Conservation (phyloP, 2,329 filamentous ascomycete genomes). For the Neospermospora avenae region DNA sequence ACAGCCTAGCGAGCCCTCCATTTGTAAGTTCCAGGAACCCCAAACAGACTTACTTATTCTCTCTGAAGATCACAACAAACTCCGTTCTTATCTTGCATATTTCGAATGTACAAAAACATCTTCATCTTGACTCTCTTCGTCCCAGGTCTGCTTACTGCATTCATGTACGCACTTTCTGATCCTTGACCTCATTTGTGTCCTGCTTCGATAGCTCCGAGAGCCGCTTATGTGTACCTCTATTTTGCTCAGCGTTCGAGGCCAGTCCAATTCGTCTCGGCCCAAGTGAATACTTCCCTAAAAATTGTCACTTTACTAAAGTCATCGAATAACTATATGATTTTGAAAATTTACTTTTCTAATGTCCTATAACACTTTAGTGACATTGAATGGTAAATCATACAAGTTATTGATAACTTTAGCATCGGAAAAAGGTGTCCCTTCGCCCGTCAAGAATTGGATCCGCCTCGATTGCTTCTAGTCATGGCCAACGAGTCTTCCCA, state of each 20-base stretch:
- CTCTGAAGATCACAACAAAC: not conserved
- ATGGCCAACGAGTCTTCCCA: slow-evolving; percentile 6
- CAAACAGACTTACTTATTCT: slow-evolving; percentile 1
- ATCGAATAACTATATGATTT: too few species aligned
- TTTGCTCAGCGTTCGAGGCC: not conserved
- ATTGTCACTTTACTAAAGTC: too few species aligned
- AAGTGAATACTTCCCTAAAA: too few species aligned
- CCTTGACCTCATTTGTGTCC: not conserved
- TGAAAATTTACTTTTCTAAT: too few species aligned
- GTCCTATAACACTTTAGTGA: too few species aligned
- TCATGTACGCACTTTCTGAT: slow-evolving; percentile 1
- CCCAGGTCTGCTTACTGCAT: not conserved
- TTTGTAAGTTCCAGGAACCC: slow-evolving; percentile 13
- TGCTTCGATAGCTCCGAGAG: not conserved
- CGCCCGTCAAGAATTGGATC: too few species aligned
- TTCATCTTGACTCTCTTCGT: not conserved
- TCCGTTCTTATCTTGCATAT: not conserved
- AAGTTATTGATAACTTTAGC: too few species aligned
- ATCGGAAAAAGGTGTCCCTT: too few species aligned
- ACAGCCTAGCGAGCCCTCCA: slow-evolving; percentile 11
- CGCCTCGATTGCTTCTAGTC: not conserved
- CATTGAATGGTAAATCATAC: too few species aligned
- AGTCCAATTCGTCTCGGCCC: too few species aligned
- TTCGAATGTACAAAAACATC: not conserved
- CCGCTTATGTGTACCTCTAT: not conserved